Conservation (phyloP, 2,329 filamentous ascomycete genomes). For the Lecanosticta acicola region DNA sequence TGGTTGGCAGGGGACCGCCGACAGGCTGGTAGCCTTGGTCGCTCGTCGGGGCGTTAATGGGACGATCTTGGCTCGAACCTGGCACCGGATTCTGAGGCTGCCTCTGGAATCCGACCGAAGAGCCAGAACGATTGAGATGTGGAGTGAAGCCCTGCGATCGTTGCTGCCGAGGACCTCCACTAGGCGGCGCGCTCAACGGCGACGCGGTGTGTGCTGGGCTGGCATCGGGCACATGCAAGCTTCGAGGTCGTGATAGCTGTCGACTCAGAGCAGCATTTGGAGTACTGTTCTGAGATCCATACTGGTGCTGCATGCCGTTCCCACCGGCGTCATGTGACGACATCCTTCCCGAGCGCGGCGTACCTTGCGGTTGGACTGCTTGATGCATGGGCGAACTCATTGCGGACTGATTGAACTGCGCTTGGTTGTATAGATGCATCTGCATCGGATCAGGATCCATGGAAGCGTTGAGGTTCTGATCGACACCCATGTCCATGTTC, state of each 20-base stretch:
- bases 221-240: constrained; percentile 19
- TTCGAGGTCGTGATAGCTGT: constrained; percentile 25
- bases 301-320: constrained; percentile 28
- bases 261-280: constrained; percentile 14
- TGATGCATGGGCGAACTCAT: constrained; percentile 38
- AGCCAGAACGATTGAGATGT: constrained; percentile 1
- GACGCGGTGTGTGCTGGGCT: constrained; percentile 21
- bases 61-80: constrained; percentile 29
- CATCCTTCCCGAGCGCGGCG: constrained; percentile 24
- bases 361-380: constrained; percentile 17
- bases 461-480: constrained; percentile 23
- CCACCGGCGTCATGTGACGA: constrained; percentile 29
- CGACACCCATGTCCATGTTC: constrained; percentile 38
- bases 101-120: constrained; percentile 17
- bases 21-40: constrained; percentile 17
- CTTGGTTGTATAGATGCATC: constrained; percentile 36
- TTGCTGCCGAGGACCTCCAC: not conserved
- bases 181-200: constrained; percentile 14
- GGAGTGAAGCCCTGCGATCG: constrained; percentile 2
- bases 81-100: constrained; percentile 30
- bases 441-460: constrained; percentile 23
- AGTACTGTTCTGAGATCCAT: constrained; percentile 14
- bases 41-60: constrained; percentile 16
- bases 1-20: constrained; percentile 25
- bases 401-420: constrained; percentile 36